Base-by-base conservation (phyloP, 192 early-diverging fungal species). In the Dissophora globulifera region DNA sequence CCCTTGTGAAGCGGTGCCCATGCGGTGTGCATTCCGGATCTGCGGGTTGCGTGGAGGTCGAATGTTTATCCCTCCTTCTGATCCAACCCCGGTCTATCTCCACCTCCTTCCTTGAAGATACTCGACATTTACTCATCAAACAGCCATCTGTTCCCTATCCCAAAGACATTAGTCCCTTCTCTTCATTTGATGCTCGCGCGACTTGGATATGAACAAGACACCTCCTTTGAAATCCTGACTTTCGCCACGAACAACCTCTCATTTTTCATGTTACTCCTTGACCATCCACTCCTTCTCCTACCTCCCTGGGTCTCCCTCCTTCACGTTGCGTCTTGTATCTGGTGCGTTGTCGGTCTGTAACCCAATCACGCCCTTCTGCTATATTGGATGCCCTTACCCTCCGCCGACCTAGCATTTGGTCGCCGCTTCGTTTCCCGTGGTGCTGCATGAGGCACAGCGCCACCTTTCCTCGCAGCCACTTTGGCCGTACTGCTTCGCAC, bases 311-410 rank as follows among this genome's bases (percentile, higher is more conserved):
- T 23, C 31, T n/a, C 50, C 17, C 42, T 48, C 40, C 50, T 54
- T 23, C 7, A 46, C 51, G 41, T 62, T 62, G 38, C n/a, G 16
- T 23, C 38, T 38, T 53, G 26, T 49, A 8, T 10, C 23, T 40
- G n/a, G 35, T 62, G 48, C 15, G 27, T 67, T 50, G 41, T 25
- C 16, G 31, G 54, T 67, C 55, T 58, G 65, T 67, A 67, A 67
- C 55, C 47, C 49, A 43, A 67, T 67, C 23, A 16, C 8, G n/a
- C 27, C 49, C 48, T 20, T 50, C 19, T n/a, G n/a, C n/a, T n/a
- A n/a, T n/a, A n/a, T n/a, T n/a, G n/a, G n/a, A n/a, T n/a, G n/a
- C n/a, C n/a, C n/a, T n/a, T n/a, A n/a, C n/a, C n/a, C n/a, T n/a
- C n/a, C n/a, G n/a, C n/a, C n/a, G n/a, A n/a, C 29, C 33, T 35